Base-by-base conservation (phyloP, 2,329 filamentous ascomycete genomes). In the Didymella exigua region DNA sequence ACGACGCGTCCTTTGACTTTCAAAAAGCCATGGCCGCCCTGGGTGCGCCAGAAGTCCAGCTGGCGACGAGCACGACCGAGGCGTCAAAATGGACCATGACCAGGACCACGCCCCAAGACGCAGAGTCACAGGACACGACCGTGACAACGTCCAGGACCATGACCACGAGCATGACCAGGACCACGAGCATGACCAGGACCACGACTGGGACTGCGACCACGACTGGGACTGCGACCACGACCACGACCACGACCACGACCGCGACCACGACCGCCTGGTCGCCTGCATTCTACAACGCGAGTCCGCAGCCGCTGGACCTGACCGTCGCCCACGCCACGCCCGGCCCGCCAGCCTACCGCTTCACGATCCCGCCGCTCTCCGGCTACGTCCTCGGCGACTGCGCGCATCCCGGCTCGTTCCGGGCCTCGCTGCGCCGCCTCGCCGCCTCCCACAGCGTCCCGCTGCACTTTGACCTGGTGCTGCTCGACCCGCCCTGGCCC, bases 401-500 rank as follows among this genome's bases (percentile, higher is more conserved):
- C 52, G 59, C 64, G 1, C 59, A 72, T 14, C 58, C 76, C 16
- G 64, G 62, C 19, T 43, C 58, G 3, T 78, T 81, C 42, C 75
- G 75, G 55, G 55, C 62, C 1, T 67, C 72, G n/a, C 67, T 79
- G 24, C 66, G 71, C 21, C 47, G 63, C 19, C 61, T 76, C 43
- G 72, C 77, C 7, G 62, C 71, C n/a, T 62, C 74, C 24, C 60
- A 74, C 24, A 65, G 79, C 71, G 60, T 81, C 81, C 60, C 73
- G 70, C 58, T 77, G 18, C 65, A 71, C 6, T 92, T 93, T 71
- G 78, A 89, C 60, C 77, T 93, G 38, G 79, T 93, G 31, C 71
- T 92, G 7, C 76, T 93, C 18, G 90, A 93, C 68, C 90, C 90
- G 3, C 90, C 90, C 1, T 93, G 90, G 90, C 89, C 90, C 0